Evolutionary conservation across 345 rosid species (phyloP), one percentile per base, ranked within the genome.

Genomic region (Hypericum perforatum): DNA sequence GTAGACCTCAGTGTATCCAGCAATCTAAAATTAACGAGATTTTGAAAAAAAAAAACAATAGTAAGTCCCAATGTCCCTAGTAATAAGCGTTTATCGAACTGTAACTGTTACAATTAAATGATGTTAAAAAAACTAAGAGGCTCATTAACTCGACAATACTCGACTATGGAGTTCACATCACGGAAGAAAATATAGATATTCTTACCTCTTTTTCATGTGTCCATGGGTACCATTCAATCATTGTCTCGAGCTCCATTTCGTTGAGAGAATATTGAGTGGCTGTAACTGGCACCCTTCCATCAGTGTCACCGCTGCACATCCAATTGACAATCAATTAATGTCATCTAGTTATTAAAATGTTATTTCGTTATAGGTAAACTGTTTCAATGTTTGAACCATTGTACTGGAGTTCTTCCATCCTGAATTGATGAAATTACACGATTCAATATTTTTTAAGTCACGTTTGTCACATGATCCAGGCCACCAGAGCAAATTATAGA

Each of bases 1-100:
- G 46, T 75, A 75, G 32, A 50, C 73, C n/a, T 49, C 73, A 4
- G 51, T 74, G 58, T 77, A 80, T 41, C 86, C 82, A 52, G 76
- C 86, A 48, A 74, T 64, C 86, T 77, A 62, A 43, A 6, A 53
- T 39, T 58, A 32, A 43, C 10, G 10, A 43, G 48, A 12, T 29
- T 14, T 11, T 46, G 5, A 6, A 45, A n/a, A 52, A 6, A 43
- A 36, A 8, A 14, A 36, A 29, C n/a, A 12, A 46, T 4, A 40
- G 37, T 64, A n/a, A 9, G 22, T 9, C 7, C 41, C 40, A 5
- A 37, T 6, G 10, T 22, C 32, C 1, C 32, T 22, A 22, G 4
- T 22, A 22, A 22, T 1, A 1, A 22, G 32, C 32, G 2, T 22
- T 22, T 22, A n/a, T 22, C 32, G n/a, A 22, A 22, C 4, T 22